Percentiles rank a stretch among this genome's conserved stretches.
Evolutionary conservation across 257 asterid species (phyloP).

Genomic region (Gardenia jasminoides): DNA sequence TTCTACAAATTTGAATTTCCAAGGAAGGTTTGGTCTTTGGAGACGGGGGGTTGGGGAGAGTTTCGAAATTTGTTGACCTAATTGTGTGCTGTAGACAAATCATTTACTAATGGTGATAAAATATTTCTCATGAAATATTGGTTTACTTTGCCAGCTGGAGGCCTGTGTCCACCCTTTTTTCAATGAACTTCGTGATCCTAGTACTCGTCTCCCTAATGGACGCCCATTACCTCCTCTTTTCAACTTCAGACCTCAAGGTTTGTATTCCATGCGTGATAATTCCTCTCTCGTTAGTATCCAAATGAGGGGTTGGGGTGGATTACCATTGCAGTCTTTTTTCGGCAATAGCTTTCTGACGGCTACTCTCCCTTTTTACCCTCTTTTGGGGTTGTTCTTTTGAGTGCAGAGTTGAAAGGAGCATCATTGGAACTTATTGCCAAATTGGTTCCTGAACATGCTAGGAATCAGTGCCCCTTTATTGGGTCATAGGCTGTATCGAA

Average conservation of each 20-base stretch:
- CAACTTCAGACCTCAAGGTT: conserved; percentile 74
- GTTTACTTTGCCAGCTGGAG: conserved; percentile 47
- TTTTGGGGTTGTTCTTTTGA: not conserved
- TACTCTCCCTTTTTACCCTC: not conserved
- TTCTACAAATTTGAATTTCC: not conserved
- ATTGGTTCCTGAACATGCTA: conserved; percentile 73
- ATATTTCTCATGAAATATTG: conserved; percentile 4
- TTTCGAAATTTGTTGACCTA: not conserved
- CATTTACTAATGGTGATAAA: conserved; percentile 1
- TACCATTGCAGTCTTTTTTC: not conserved
- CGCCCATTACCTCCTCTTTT: conserved; percentile 74
- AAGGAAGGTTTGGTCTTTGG: not conserved
- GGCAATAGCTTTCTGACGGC: not conserved
- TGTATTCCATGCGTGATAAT: not conserved
- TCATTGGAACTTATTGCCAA: conserved; percentile 57
- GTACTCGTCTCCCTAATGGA: conserved; percentile 62
- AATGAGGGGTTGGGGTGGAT: not conserved
- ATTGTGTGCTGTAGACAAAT: not conserved
- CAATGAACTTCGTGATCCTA: conserved; percentile 65
- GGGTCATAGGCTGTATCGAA: conserved; percentile 30
- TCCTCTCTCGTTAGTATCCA: not conserved
- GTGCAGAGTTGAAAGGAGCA: conserved; percentile 72
- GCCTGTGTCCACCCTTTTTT: conserved; percentile 71
- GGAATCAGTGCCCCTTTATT: conserved; percentile 50
- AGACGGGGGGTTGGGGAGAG: not conserved